Base-by-base conservation (phyloP, 1,284 basidiomycete species). In the Ganoderma sinense region DNA sequence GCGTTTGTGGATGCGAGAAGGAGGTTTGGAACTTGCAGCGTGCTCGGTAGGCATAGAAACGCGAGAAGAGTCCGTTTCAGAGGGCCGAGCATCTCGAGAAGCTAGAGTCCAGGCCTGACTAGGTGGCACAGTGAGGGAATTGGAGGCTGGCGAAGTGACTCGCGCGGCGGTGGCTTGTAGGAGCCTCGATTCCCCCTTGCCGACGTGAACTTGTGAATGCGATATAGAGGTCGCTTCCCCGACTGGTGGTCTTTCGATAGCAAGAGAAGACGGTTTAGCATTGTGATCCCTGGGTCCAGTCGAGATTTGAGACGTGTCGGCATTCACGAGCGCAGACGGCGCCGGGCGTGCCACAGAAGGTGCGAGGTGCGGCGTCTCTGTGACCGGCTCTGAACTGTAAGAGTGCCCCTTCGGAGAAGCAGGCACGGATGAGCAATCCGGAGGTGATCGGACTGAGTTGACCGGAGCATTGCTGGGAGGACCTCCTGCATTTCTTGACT, bases 201-300 rank as follows among this genome's bases (percentile, higher is more conserved):
- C 0, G 11, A 4, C 11, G n/a, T 23, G 5, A 23, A 1, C 10
- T 26, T 23, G 10, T 4, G 1, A 0, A 0, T 13, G 13, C 1
- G 48, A 26, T 1, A 13, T 11, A 11, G 48, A 13, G n/a, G 0
- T n/a, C 1, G 3, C 1, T 14, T 53, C 23, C 13, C 4, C 23
- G n/a, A 53, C 0, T 53, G 23, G 13, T 16, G 48, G 11, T 11
- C 0, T n/a, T 13, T 13, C 11, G 23, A n/a, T 23, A 26, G 11
- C 48, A 0, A 4, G 8, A 10, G 48, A 23, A 23, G n/a, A 4
- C 5, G 23, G 23, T 29, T 14, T 53, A 1, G 23, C 6, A 4
- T 26, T 26, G 23, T 23, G 23, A 11, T 13, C 23, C 4, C 10
- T 10, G 26, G 23, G 11, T 16, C 5, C 8, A 6, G 48, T 53